These are phyloP conservation scores for Pseudogymnoascus sp. DNA, from an alignment of 2,329 filamentous ascomycete genomes.

Conservation along the genomic window DNA sequence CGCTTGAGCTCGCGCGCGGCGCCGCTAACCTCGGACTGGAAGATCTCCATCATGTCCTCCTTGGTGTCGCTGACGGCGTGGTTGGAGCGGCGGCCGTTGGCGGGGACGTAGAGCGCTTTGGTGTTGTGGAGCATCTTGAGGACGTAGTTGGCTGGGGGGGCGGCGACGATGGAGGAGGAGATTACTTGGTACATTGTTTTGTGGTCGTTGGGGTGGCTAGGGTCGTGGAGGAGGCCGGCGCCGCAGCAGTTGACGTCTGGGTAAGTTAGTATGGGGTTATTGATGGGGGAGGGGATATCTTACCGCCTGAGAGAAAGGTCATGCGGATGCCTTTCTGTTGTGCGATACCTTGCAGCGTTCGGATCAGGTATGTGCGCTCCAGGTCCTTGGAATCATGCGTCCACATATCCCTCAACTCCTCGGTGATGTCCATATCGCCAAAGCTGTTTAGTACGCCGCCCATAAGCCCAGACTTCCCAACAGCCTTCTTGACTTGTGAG, in stretches of 20 bases:
- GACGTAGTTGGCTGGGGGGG: slow-evolving; percentile 75
- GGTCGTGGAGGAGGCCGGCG: slow-evolving; percentile 90
- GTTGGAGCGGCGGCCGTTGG: slow-evolving; percentile 70
- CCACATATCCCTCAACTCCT: slow-evolving; percentile 95
- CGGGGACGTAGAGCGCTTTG: slow-evolving; percentile 81
- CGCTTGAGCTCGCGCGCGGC: slow-evolving; percentile 73
- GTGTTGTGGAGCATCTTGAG: slow-evolving; percentile 94
- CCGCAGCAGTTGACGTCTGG: slow-evolving; percentile 79
- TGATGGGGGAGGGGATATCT: slow-evolving; percentile 22
- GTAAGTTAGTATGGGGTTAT: background rate
- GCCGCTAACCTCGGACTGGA: slow-evolving; percentile 88
- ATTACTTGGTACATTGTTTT: slow-evolving; percentile 99
- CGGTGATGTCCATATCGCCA: slow-evolving; percentile 87
- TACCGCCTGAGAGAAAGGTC: slow-evolving; percentile 88
- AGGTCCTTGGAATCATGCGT: slow-evolving; percentile 97
- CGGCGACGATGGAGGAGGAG: slow-evolving; percentile 83
- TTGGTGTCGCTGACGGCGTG: slow-evolving; percentile 82
- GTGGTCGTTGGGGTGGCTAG: slow-evolving; percentile 80
- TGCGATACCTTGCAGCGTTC: slow-evolving; percentile 88
- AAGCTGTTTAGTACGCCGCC: slow-evolving; percentile 92
- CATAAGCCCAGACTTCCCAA: slow-evolving; percentile 93
- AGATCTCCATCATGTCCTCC: slow-evolving; percentile 99
- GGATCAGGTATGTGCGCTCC: slow-evolving; percentile 90
- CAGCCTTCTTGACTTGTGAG: slow-evolving; percentile 88
- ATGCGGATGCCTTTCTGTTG: slow-evolving; percentile 93